Percentiles rank a stretch among this genome's conserved stretches.
Conservation (phyloP, 192 early-diverging fungal genomes). For the Podila clonocystis region DNA sequence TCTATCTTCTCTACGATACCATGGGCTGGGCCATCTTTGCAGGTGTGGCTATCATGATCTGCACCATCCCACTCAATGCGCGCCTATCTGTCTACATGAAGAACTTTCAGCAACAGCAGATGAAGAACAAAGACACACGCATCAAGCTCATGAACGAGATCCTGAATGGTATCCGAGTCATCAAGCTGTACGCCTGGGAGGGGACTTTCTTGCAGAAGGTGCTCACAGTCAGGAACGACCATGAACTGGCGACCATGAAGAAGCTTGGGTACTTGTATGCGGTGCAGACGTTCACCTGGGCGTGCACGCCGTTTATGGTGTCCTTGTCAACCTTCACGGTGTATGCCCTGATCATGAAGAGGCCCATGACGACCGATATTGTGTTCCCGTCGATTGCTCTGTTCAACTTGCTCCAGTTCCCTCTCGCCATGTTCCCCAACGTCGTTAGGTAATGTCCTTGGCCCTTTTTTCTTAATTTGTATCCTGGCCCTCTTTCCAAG, state of each 20-base stretch:
- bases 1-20: slow-evolving; percentile 82
- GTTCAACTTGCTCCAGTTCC: slow-evolving; percentile 95
- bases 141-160: slow-evolving; percentile 75
- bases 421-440: slow-evolving; percentile 83
- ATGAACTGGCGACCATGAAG: slow-evolving; percentile 83
- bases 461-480: background rate
- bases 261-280: slow-evolving; percentile 78
- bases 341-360: slow-evolving; percentile 69
- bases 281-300: slow-evolving; percentile 77
- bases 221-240: slow-evolving; percentile 71
- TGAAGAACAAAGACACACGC: slow-evolving; percentile 78
- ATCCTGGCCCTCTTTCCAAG: background rate
- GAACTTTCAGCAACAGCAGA: slow-evolving; percentile 80
- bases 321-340: slow-evolving; percentile 85
- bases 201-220: slow-evolving; percentile 78
- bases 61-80: slow-evolving; percentile 82
- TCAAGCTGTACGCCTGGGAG: slow-evolving; percentile 98
- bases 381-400: slow-evolving; percentile 90
- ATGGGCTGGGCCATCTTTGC: slow-evolving; percentile 87
- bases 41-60: slow-evolving; percentile 84
- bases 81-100: slow-evolving; percentile 71
- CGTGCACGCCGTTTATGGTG: slow-evolving; percentile 89
- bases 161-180: slow-evolving; percentile 91
- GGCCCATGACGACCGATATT: slow-evolving; percentile 72
- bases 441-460: slow-evolving; percentile 72